Evolutionary conservation across 2,329 filamentous ascomycete genomes (phyloP), one percentile per base, ranked within the genome.

Genomic region (Chalaropsis ovoidea): DNA sequence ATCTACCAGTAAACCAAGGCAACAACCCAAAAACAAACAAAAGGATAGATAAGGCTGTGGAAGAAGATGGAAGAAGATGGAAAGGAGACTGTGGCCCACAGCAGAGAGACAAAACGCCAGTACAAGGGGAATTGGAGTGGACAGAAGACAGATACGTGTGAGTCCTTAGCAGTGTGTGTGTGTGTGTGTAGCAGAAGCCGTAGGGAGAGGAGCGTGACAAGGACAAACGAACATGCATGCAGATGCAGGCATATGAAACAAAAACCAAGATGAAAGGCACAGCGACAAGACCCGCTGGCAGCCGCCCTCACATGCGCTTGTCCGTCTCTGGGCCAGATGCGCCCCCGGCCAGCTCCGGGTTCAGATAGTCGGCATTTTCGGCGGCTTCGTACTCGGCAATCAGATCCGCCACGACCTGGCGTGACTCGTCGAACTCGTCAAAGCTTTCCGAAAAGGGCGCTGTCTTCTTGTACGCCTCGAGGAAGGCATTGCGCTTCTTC

Each of bases 361-460:
- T 93, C 63, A 99, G 78, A 74, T 99, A 99, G 72, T 95, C 87
- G 42, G 89, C 86, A 73, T 88, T 83, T 76, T 99, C 94, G 3
- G 94, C 94, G 39, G 93, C 92, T 77, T 97, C 93, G 74, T 99
- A 99, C 79, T 99, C 94, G 63, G 85, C 83, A 73, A 97, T 93
- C 69, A 97, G 78, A 74, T 96, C 93, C 71, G 87, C 85, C 22
- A 97, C 93, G 4, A 97, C 93, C 72, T 94, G 88, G 70, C 89
- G 85, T 42, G 94, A 89, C 76, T 96, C 92, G 74, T 99, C 95
- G 71, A 99, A 99, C 76, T 99, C 93, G 70, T 89, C 84, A 52
- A 99, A 78, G 54, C 92, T 94, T 70, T 97, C 93, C 0, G 90
- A 82, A 75, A 99, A 99, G 0, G 92, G 90, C 0, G 90, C 87